Evolutionary conservation across 352 stramenopile genomes (phyloP), one percentile per base, ranked within the genome.

Genomic region (Phytopythium sindhum): DNA sequence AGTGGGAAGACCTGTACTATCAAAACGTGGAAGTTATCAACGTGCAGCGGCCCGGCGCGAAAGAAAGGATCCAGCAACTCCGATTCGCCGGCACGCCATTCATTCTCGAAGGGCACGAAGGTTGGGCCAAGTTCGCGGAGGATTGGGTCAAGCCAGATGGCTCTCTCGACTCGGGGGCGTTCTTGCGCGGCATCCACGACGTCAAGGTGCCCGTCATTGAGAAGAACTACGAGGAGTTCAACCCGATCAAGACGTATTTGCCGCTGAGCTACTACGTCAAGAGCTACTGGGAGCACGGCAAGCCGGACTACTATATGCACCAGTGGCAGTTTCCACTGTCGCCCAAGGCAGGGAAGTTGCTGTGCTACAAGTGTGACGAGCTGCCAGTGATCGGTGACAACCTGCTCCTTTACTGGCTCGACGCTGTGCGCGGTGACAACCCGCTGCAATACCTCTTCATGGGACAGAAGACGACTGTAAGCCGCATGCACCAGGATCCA

Each of bases 361-460:
- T 93, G 24, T 91, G 81, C 64, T 90, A 93, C 72, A 91, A 90
- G 60, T 96, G 88, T 60, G 73, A 96, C 28, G 89, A 94, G 52
- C 80, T 96, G 41, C 75, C 80, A n/a, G 91, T 97, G 57, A 70
- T 98, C 26, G 91, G 91, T 8, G 88, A 97, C 67, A 97, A 98
- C 65, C 69, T 98, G 41, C 71, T 98, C 11, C 80, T 89, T 54
- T 97, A 97, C 71, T 98, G 91, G 91, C 78, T 97, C 35, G 89
- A 97, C 64, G 77, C 87, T 19, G 79, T 91, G 47, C 89, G 91
- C 58, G 78, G 78, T 21, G 90, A 97, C 66, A 97, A 93, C 67
- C 92, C 93, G 6, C 72, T 98, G 26, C 94, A 98, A 67, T 98
- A 98, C 61, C 74, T 98, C 31, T 98, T 98, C 69, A 98, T 98